Base-by-base conservation (phyloP, 805 yeast species). In the Debaryomyces maramus region DNA sequence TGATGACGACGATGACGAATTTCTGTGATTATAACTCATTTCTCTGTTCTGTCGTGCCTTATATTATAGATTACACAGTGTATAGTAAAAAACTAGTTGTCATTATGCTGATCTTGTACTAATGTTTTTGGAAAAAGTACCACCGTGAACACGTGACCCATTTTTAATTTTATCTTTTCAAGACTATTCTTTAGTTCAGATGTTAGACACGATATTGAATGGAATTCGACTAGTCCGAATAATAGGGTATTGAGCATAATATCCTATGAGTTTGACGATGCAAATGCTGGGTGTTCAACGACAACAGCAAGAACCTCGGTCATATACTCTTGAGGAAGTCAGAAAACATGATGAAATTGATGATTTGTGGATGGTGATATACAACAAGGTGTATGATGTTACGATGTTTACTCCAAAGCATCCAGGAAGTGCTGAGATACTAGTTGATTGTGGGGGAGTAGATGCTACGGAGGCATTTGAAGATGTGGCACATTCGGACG, bases 291-390 rank as follows among this genome's bases (percentile, higher is more conserved):
- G n/a, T n/a, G n/a, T n/a, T n/a, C n/a, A n/a, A n/a, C n/a, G n/a
- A n/a, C n/a, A n/a, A n/a, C n/a, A n/a, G n/a, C n/a, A n/a, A n/a
- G n/a, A n/a, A n/a, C 26, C 32, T 6, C 38, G 34, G 20, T 19
- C 26, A 20, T 52, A 32, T 34, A 39, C 55, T 3, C 31, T 47
- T 29, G 67, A 65, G 27, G 87, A 89, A 60, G 80, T 89, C 38
- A 74, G 81, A 22, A 58, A 72, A 50, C 97, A 90, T 73, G 80
- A 78, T 60, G 70, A 79, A n/a, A 77, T 81, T 30, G 85, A 83
- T 13, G 88, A 86, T 52, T 65, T 88, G 31, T 91, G 97, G 96
- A 80, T 91, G 72, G 75, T 88, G 40, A 73, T 88, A 44, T 82
- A 88, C 52, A 88, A 84, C 42, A 81, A 83, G 50, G 95, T 91